These are phyloP conservation scores for Leishmania gerbilli DNA, from an alignment of 208 protist genomes.

Conservation along the genomic window DNA sequence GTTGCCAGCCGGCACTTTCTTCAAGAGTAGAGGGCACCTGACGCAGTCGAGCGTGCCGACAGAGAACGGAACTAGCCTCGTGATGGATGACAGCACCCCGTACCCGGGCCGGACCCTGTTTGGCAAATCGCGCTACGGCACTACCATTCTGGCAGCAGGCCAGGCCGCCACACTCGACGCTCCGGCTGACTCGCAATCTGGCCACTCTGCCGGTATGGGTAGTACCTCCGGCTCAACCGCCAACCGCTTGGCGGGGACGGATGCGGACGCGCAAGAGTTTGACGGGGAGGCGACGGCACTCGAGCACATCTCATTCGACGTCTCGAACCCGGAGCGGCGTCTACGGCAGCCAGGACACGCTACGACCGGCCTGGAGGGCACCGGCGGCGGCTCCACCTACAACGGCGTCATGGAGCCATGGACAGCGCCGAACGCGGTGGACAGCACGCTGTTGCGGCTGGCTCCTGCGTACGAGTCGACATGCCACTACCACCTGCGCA, in stretches of 20 bases:
- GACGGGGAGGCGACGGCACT: slow-evolving; percentile 54
- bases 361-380: slow-evolving; percentile 40
- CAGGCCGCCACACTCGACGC: slow-evolving; percentile 1
- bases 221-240: not conserved
- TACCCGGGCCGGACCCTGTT: slow-evolving; percentile 46
- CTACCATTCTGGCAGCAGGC: slow-evolving; percentile 36
- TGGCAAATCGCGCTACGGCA: slow-evolving; percentile 79
- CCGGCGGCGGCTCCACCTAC: slow-evolving; percentile 59
- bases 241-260: not conserved
- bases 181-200: not conserved
- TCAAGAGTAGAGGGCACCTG: slow-evolving; percentile 28
- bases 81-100: slow-evolving; percentile 17
- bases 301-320: slow-evolving; percentile 44
- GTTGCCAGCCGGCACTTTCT: slow-evolving; percentile 57
- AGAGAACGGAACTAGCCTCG: slow-evolving; percentile 7
- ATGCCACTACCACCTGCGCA: slow-evolving; percentile 79
- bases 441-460: slow-evolving; percentile 75
- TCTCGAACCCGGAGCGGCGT: slow-evolving; percentile 60
- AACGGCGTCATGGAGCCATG: slow-evolving; percentile 58
- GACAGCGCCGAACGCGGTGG: slow-evolving; percentile 53
- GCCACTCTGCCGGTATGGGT: slow-evolving; percentile 2
- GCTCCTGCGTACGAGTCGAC: slow-evolving; percentile 76
- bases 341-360: slow-evolving; percentile 62
- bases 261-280: slow-evolving; percentile 30
- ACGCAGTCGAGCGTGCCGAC: not conserved